These are phyloP conservation scores for Penicillium digitatum DNA, from an alignment of 2,329 filamentous ascomycete genomes.

Conservation along the genomic window DNA sequence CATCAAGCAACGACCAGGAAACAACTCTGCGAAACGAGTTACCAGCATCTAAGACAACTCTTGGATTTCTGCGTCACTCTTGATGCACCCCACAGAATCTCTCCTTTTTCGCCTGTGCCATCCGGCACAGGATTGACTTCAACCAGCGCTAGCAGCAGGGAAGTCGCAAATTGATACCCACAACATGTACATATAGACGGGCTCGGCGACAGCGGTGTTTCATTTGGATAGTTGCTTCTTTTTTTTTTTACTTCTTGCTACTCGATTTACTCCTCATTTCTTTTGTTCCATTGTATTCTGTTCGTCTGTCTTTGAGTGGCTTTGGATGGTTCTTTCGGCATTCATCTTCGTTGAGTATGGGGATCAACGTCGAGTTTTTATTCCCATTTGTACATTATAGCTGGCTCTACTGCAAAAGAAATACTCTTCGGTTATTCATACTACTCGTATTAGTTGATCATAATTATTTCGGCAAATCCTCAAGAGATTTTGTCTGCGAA, in stretches of 20 bases:
- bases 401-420: slow-evolving; percentile 3
- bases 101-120: neutral
- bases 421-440: neutral
- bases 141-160: slow-evolving; percentile 16
- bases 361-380: neutral
- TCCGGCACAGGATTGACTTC: slow-evolving; percentile 6
- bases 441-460: neutral
- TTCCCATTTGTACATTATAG: slow-evolving; percentile 2
- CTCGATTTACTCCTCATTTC: slow-evolving; percentile 4
- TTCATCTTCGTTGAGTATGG: neutral
- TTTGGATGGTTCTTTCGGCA: neutral
- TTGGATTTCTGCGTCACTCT: neutral
- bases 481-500: neutral
- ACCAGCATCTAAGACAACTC: slow-evolving; percentile 40
- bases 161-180: slow-evolving; percentile 33
- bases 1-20: slow-evolving; percentile 58
- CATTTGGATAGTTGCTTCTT: slow-evolving; percentile 8
- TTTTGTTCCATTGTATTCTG: slow-evolving; percentile 9
- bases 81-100: neutral
- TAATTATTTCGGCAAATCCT: neutral
- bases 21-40: slow-evolving; percentile 40
- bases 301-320: slow-evolving; percentile 1
- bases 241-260: neutral
- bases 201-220: slow-evolving; percentile 32
- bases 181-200: slow-evolving; percentile 30